Conservation (phyloP, 768 basidiomycete genomes). For the Rhizopogon sp. region DNA sequence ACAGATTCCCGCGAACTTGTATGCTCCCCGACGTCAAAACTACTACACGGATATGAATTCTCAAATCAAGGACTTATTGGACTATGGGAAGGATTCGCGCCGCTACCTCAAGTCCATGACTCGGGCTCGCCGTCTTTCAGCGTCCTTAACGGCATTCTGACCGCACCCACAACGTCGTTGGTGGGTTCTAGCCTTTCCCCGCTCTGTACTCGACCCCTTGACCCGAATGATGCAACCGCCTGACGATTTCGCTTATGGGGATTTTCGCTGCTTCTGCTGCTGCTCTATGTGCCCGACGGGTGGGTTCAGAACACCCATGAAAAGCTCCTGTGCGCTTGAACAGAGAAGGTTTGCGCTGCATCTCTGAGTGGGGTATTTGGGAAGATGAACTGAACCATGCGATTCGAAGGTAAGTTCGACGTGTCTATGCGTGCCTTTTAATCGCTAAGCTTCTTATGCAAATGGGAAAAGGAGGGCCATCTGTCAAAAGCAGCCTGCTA, state of each 20-base stretch:
- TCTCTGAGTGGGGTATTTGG: conserved; percentile 68
- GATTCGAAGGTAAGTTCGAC: conserved; percentile 42
- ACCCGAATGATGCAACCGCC: conserved; percentile 29
- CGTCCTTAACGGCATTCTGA: conserved; percentile 6
- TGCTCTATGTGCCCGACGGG: conserved; percentile 32
- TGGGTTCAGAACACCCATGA: conserved; percentile 40
- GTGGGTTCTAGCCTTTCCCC: conserved; percentile 14
- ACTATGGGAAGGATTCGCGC: conserved; percentile 75
- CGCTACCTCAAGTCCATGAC: conserved; percentile 25
- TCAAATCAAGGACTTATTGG: conserved; percentile 69
- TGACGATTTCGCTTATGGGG: conserved; percentile 41
- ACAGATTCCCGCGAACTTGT: conserved; percentile 62
- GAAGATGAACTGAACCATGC: conserved; percentile 59
- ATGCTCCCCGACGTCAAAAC: conserved; percentile 46
- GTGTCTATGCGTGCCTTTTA: neutral
- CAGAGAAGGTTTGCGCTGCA: conserved; percentile 69
- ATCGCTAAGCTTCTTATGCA: conserved; percentile 17
- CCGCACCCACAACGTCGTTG: conserved; percentile 2
- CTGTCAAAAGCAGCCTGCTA: conserved; percentile 79
- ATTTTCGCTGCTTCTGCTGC: conserved; percentile 51
- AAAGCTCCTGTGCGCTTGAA: conserved; percentile 45
- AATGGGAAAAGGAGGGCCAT: conserved; percentile 74
- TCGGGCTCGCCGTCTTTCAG: conserved; percentile 9
- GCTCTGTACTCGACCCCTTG: conserved; percentile 9
- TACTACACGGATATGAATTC: conserved; percentile 71